phyloP scores from a whole-genome alignment of 768 basidiomycete genomes.

The Hortiboletus flavorubellus region DNA sequence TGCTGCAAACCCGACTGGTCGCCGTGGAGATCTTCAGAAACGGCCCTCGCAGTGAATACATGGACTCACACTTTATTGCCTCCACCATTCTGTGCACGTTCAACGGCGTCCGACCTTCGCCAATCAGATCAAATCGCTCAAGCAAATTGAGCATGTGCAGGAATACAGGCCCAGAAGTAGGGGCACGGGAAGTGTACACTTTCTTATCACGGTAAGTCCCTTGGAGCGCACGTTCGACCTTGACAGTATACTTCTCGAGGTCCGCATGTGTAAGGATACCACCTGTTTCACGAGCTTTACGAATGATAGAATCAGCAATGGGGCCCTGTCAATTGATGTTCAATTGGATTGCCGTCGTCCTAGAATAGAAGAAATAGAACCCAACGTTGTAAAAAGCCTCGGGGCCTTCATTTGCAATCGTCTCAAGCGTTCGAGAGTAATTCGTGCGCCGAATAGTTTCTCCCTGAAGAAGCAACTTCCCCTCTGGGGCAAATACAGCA shows the following conservation, averaged over 20 bases:
- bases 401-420: conserved; percentile 72
- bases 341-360: conserved; percentile 8
- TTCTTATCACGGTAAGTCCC: conserved; percentile 75
- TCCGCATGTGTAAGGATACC: conserved; percentile 81
- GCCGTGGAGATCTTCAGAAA: conserved; percentile 5
- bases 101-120: conserved; percentile 52
- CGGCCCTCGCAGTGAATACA: conserved; percentile 12
- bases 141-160: conserved; percentile 87
- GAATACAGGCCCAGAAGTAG: conserved; percentile 84
- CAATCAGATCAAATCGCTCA: conserved; percentile 61
- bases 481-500: conserved; percentile 52
- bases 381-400: conserved; percentile 71
- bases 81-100: conserved; percentile 83
- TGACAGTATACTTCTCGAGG: conserved; percentile 63
- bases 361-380: conserved; percentile 10
- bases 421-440: conserved; percentile 46
- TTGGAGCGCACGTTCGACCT: conserved; percentile 67
- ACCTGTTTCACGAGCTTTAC: conserved; percentile 65
- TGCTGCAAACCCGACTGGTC: conserved; percentile 62
- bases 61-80: conserved; percentile 71
- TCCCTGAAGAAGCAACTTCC: conserved; percentile 67
- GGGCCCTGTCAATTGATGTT: conserved; percentile 49
- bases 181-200: conserved; percentile 82
- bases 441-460: conserved; percentile 70
- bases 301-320: conserved; percentile 76